Base-by-base conservation (phyloP, 2,329 filamentous ascomycete genomes). In the Colletotrichum chlorophyti region DNA sequence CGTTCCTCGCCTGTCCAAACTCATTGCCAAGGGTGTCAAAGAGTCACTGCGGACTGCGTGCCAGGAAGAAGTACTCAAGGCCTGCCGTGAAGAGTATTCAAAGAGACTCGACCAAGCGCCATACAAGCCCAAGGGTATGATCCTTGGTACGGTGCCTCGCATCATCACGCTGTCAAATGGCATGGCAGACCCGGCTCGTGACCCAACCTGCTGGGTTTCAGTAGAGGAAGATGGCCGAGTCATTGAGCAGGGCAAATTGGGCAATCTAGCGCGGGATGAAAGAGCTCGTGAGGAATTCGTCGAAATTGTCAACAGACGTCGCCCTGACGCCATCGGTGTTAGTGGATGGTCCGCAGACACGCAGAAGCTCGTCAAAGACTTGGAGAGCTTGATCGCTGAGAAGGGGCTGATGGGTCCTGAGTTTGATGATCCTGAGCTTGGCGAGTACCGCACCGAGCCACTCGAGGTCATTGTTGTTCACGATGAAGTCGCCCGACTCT, bases 401-500 rank as follows among this genome's bases (percentile, higher is more conserved):
- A 89, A 91, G 70, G 84, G 89, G 47, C 80, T 99, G 9, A 88
- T 87, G 65, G 90, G 91, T 4, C 86, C 91, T 12, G 86, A 91
- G n/a, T 97, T 91, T 67, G 88, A 93, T 48, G 91, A 97, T 63
- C 77, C 81, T 2, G 90, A 94, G n/a, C 86, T 85, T 24, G 86
- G 86, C 53, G 88, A 93, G 61, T 89, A 90, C 63, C 83, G 88
- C 55, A 90, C 82, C 57, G 93, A 97, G 68, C 85, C 86, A 10
- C 80, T 99, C 26, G 94, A 98, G 58, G 90, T 98, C 9, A 82
- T 98, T 26, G 86, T 97, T 52, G 91, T 97, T 62, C 97, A 98
- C 66, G 95, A 99, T 67, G 95, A 99, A 75, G 93, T 97, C 46
- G 95, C 95, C n/a, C 87, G 95, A 40, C 83, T 98, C 4, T 99